Evolutionary conservation across 1,284 basidiomycete genomes (phyloP), one percentile per base, ranked within the genome.

Genomic region (Xanthoconium separans): DNA sequence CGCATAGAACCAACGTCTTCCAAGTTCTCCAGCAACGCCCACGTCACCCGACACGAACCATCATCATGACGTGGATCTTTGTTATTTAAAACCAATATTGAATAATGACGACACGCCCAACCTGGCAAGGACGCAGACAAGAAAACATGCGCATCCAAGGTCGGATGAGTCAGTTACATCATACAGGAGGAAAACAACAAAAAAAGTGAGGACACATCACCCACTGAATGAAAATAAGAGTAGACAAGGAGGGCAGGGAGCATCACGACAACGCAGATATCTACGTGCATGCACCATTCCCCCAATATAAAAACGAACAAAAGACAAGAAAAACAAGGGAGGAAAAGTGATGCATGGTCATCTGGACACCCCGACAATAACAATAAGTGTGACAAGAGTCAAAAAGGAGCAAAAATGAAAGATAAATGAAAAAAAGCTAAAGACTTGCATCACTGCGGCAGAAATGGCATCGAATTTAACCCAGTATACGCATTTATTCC

Each of bases 391-490:
- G 50, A 41, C 43, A 47, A 34, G 15, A 31, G 18, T 18, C 10
- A 31, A 33, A 40, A 52, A 34, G 8, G 4, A 31, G 15, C 11
- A 39, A 29, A 34, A 18, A 6, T 8, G 36, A 33, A 36, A 50
- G 29, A 15, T 2, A 18, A 24, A 16, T 37, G 24, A 5, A 45
- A 43, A 41, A 33, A 31, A 37, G 13, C 22, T 18, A 7, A 51
- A 46, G 16, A 41, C 30, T 41, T 37, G 33, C 44, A 22, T 68
- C 22, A 63, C 12, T 65, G 53, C 2, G 63, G 44, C 6, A 50
- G 54, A 52, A 61, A 70, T 22, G 56, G 64, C 58, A 65, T 63
- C 34, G 58, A 22, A 20, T 54, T 42, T 30, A 58, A 67, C 15
- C 53, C 57, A 4, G 58, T n/a, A 44, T 63, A 69, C 24, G 54